A percentile compares a stretch with the other conserved stretches of the same genome.
Evolutionary conservation across 2,329 filamentous ascomycete species (phyloP).

Genomic region (Ascochyta koolunga): DNA sequence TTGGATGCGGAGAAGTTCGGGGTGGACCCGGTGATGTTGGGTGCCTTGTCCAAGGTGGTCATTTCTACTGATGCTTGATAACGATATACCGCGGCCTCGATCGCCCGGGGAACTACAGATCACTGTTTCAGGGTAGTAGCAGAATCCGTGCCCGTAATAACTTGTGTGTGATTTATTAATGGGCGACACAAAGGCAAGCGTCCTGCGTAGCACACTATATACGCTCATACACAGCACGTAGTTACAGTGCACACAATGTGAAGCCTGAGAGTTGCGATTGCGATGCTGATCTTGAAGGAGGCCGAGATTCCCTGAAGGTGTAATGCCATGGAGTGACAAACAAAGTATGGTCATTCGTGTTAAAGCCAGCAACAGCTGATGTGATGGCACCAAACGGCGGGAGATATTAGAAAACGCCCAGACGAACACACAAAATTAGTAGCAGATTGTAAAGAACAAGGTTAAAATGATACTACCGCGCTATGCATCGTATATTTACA

Average conservation of each 20-base stretch:
- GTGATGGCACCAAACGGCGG: background rate
- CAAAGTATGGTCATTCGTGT: background rate
- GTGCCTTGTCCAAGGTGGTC: too few relatives aligned
- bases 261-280: too few relatives aligned
- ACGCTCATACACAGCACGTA: too few relatives aligned
- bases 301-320: too few relatives aligned
- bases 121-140: background rate
- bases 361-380: background rate
- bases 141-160: too few relatives aligned
- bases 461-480: background rate
- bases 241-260: too few relatives aligned
- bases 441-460: background rate
- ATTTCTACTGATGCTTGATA: too few relatives aligned
- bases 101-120: too few relatives aligned
- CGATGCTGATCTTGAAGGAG: too few relatives aligned
- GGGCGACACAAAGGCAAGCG: background rate
- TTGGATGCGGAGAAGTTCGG: too few relatives aligned
- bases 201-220: background rate
- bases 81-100: too few relatives aligned
- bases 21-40: too few relatives aligned
- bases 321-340: background rate
- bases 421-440: background rate
- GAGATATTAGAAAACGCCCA: background rate
- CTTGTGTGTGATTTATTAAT: background rate
- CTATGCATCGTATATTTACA: background rate